Evolutionary conservation across 2,329 filamentous ascomycete species (phyloP), one percentile per base, ranked within the genome.

Genomic region (Xylariales sp.): DNA sequence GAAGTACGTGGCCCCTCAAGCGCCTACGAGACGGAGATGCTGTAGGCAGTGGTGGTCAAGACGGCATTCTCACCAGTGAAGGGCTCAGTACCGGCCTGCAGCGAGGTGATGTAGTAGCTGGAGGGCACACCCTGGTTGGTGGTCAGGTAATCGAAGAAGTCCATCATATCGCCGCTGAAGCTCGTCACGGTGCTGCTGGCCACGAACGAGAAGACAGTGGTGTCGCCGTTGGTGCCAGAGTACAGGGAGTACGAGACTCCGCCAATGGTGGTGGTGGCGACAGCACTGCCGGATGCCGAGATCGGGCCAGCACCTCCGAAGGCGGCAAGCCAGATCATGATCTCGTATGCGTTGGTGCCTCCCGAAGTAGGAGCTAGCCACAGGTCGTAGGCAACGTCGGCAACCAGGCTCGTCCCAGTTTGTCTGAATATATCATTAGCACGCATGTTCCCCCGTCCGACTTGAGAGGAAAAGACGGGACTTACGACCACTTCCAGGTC

Each of bases 371-470:
- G 59, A 4, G 64, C 63, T 14, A 75, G 74, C 62, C 80, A 82
- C 31, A 81, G 54, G 55, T 81, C 76, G 54, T 80, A 82, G 19
- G 76, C 64, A 7, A 82, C 78, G 52, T 82, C 66, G 33, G 74
- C 73, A 29, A 78, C 63, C 31, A 79, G 55, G 46, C 54, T 50
- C 39, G 56, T 63, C 46, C 72, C 74, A 8, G 64, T 66, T 60
- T 80, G 76, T 34, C 69, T 57, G 16, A 27, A 11, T 20, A 33
- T 21, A 10, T 18, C n/a, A 35, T 33, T 34, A 29, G 31, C 21
- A 10, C 5, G 21, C 12, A 16, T 34, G 9, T 8, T 38, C 27
- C 15, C n/a, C 6, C n/a, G 12, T 36, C 8, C 21, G 11, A 6
- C 11, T 19, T 21, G 14, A 18, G 19, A n/a, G 15, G 4, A 25